Conservation (phyloP, 2,329 filamentous ascomycete genomes). For the Botrytis deweyae region DNA sequence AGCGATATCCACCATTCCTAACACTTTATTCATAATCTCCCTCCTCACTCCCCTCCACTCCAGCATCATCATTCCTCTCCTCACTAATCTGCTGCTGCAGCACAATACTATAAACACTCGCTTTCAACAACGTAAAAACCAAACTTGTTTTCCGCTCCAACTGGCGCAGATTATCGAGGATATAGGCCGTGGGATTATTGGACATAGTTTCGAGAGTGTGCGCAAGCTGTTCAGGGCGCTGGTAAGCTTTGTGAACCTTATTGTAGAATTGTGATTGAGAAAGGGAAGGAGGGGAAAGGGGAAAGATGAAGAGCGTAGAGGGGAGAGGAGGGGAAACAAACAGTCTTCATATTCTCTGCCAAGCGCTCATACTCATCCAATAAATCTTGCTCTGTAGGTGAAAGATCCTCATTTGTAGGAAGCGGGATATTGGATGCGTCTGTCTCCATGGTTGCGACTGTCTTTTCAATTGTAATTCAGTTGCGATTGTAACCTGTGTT, state of each 20-base stretch:
- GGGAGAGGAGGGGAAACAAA: conserved; percentile 42
- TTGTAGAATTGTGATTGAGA: background rate
- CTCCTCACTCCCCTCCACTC: conserved; percentile 14
- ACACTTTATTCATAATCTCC: background rate
- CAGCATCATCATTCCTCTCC: conserved; percentile 27
- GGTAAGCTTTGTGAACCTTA: background rate
- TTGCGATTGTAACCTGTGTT: background rate
- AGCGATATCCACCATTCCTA: background rate
- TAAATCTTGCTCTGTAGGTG: conserved; percentile 87
- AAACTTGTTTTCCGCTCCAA: conserved; percentile 92
- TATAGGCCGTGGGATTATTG: conserved; percentile 72
- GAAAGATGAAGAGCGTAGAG: background rate
- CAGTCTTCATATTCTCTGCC: conserved; percentile 87
- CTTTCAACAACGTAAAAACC: conserved; percentile 94
- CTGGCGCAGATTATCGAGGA: conserved; percentile 80
- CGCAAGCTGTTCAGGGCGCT: conserved; percentile 50
- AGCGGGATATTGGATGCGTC: conserved; percentile 13
- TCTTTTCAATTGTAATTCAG: background rate
- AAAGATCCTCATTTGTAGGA: conserved; percentile 50
- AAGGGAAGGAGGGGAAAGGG: background rate
- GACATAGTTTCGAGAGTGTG: conserved; percentile 62
- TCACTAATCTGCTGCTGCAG: conserved; percentile 86
- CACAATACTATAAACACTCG: conserved; percentile 97
- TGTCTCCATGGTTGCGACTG: conserved; percentile 19
- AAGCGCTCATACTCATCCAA: conserved; percentile 90